Percentiles rank a stretch among this genome's conserved stretches.
Evolutionary conservation across 345 rosid species (phyloP).

Genomic region (Corchorus olitorius): DNA sequence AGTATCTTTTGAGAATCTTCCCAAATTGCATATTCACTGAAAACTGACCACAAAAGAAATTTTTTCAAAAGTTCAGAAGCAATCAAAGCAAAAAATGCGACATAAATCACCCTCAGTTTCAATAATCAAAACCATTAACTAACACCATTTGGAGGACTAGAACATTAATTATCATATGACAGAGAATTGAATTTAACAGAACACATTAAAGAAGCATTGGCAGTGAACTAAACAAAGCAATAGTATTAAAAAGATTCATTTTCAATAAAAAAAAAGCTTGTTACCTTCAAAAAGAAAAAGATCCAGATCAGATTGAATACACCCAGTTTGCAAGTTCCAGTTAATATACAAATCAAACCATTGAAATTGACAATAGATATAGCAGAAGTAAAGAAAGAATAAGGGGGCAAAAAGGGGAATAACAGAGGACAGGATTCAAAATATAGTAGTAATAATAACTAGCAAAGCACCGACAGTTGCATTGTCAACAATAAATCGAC

Average conservation of each 20-base stretch:
- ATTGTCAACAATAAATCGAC: background rate
- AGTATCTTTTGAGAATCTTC: background rate
- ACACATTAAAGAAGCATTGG: background rate
- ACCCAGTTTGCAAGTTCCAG: background rate
- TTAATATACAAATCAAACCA: background rate
- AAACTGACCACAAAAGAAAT: background rate
- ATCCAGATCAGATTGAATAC: background rate
- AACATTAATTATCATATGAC: background rate
- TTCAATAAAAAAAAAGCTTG: background rate
- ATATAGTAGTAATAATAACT: background rate
- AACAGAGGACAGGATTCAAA: background rate
- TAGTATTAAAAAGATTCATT: background rate
- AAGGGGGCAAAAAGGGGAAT: background rate
- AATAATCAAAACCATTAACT: background rate
- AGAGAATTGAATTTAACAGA: background rate
- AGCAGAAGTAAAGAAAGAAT: background rate
- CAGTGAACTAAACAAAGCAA: background rate
- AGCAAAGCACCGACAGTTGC: conserved; percentile 1
- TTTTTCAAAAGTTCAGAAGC: background rate
- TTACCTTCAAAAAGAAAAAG: background rate
- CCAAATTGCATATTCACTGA: conserved; percentile 4
- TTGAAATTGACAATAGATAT: background rate
- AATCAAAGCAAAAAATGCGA: background rate
- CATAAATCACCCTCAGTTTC: background rate
- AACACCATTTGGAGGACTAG: background rate